These are phyloP conservation scores for Fusarium paranaense DNA, from an alignment of 2,329 filamentous ascomycete genomes.

Conservation along the genomic window DNA sequence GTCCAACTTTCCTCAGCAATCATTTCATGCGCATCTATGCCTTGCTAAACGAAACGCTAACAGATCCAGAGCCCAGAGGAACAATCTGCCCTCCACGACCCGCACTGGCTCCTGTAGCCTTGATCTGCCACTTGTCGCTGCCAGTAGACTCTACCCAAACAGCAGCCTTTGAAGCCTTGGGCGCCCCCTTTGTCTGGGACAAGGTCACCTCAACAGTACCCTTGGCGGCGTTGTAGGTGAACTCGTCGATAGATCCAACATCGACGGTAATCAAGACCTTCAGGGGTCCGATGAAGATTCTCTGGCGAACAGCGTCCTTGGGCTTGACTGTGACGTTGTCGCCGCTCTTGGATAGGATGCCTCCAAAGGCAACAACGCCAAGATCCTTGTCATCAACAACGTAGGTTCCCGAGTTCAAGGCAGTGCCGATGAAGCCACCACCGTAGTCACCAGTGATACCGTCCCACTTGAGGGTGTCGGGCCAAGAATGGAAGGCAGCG, in stretches of 20 bases:
- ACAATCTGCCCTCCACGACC: conserved; percentile 40
- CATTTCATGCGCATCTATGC: background rate
- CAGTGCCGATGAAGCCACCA: conserved; percentile 63
- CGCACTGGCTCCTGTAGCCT: background rate
- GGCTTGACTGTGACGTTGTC: conserved; percentile 52
- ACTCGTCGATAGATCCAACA: conserved; percentile 55
- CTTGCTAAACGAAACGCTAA: conserved; percentile 6
- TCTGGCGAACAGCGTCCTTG: conserved; percentile 59
- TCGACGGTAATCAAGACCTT: conserved; percentile 56
- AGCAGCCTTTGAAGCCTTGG: conserved; percentile 44
- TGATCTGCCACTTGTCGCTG: conserved; percentile 12
- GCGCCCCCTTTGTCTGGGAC: conserved; percentile 44
- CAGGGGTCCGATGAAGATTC: conserved; percentile 61
- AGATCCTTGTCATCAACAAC: conserved; percentile 57
- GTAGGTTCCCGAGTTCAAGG: conserved; percentile 62
- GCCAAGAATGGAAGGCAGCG: conserved; percentile 68
- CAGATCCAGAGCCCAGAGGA: background rate
- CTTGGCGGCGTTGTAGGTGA: conserved; percentile 47
- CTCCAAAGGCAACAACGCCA: conserved; percentile 64
- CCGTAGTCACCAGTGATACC: conserved; percentile 69
- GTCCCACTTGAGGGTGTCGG: conserved; percentile 67
- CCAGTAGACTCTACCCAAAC: conserved; percentile 52
- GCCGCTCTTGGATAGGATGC: conserved; percentile 47
- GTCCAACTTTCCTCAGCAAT: too few species aligned
- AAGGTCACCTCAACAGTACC: conserved; percentile 41